Conservation (phyloP, 805 yeast species). For the Geotrichum ghanense region DNA sequence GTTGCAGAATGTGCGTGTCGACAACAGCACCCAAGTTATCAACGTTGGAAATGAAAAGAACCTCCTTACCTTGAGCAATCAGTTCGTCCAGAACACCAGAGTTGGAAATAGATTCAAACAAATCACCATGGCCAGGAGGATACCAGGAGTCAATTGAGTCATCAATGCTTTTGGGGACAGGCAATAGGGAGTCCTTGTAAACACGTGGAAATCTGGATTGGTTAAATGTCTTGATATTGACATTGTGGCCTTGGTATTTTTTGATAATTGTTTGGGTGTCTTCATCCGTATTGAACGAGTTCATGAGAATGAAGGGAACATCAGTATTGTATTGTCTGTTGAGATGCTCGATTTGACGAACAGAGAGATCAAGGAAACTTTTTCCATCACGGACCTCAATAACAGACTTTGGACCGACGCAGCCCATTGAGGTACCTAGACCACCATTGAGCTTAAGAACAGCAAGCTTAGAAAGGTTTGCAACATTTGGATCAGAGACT, state of each 20-base stretch:
- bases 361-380: conserved; percentile 89
- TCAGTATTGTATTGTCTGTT: conserved; percentile 84
- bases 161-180: conserved; percentile 70
- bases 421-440: conserved; percentile 98
- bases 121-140: conserved; percentile 99
- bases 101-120: conserved; percentile 79
- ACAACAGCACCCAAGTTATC: conserved; percentile 98
- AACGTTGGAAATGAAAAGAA: conserved; percentile 92
- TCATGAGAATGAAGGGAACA: conserved; percentile 94
- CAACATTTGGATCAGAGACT: conserved; percentile 23
- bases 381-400: conserved; percentile 98
- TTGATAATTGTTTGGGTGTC: conserved; percentile 93
- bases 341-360: conserved; percentile 91
- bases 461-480: conserved; percentile 70
- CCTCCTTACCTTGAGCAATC: conserved; percentile 87
- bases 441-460: conserved; percentile 97
- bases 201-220: conserved; percentile 98
- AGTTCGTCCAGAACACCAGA: conserved; percentile 88
- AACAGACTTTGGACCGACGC: conserved; percentile 97
- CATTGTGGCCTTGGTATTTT: conserved; percentile 93
- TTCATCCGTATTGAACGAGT: conserved; percentile 93
- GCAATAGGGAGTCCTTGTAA: conserved; percentile 87
- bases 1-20: conserved; percentile 77
- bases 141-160: conserved; percentile 86
- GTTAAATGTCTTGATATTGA: conserved; percentile 89